phyloP scores from a whole-genome alignment of 768 basidiomycete genomes.

The Auriscalpium orientale region DNA sequence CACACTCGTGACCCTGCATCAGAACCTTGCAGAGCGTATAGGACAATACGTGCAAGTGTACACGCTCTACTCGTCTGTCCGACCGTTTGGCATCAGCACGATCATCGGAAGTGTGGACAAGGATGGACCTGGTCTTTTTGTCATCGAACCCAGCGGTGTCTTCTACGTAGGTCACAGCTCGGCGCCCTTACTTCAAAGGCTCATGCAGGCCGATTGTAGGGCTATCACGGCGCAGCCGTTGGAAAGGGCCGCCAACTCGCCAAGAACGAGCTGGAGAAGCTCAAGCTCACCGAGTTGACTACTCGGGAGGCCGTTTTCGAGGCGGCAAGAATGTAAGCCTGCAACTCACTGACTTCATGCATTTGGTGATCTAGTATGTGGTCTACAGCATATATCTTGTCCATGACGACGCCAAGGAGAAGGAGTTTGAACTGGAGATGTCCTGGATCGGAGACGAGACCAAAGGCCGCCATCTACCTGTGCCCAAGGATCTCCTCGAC shows the following conservation, averaged over 20 bases:
- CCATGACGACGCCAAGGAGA: slow-evolving; percentile 97
- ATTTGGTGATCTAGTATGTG: too few relatives aligned
- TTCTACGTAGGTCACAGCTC: slow-evolving; percentile 55
- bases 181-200: background rate
- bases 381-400: slow-evolving; percentile 82
- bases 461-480: slow-evolving; percentile 66
- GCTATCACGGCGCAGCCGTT: slow-evolving; percentile 93
- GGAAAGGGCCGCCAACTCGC: slow-evolving; percentile 98
- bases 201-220: slow-evolving; percentile 37
- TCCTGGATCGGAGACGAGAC: slow-evolving; percentile 92
- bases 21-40: slow-evolving; percentile 69
- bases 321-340: slow-evolving; percentile 87
- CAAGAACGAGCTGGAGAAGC: slow-evolving; percentile 97
- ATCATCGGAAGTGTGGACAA: slow-evolving; percentile 88
- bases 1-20: slow-evolving; percentile 10
- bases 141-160: slow-evolving; percentile 92
- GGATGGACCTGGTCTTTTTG: slow-evolving; percentile 76
- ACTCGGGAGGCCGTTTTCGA: slow-evolving; percentile 83
- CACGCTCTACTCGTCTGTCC: slow-evolving; percentile 95
- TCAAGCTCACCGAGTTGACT: slow-evolving; percentile 75
- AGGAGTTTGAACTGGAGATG: slow-evolving; percentile 96
- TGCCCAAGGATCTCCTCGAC: slow-evolving; percentile 76
- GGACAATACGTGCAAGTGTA: slow-evolving; percentile 91
- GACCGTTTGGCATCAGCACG: slow-evolving; percentile 93
- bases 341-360: too few relatives aligned